These are phyloP conservation scores for Ceratobasidium sp. DNA, from an alignment of 1,284 basidiomycete species.

Conservation along the genomic window DNA sequence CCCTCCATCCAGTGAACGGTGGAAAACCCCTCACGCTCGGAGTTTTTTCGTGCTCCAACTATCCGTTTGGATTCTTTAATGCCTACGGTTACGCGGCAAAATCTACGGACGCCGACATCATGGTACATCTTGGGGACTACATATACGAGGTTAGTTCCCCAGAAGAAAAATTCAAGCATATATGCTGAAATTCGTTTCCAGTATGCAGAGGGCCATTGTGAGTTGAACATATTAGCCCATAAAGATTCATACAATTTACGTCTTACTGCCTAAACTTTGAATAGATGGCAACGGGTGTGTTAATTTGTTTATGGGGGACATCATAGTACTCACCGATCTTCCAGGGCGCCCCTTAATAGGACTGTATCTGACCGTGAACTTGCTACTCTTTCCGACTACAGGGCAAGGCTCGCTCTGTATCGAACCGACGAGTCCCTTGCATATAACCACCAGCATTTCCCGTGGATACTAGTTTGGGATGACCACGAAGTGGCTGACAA, in stretches of 20 bases:
- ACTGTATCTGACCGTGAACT: conserved; percentile 61
- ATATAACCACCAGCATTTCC: conserved; percentile 58
- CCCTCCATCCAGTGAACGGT: conserved; percentile 56
- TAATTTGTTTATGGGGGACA: neutral
- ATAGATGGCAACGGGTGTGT: conserved; percentile 31
- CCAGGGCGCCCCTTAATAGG: conserved; percentile 58
- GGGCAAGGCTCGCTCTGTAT: conserved; percentile 65
- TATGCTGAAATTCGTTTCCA: conserved; percentile 2
- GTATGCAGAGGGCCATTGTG: conserved; percentile 43
- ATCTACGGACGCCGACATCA: conserved; percentile 63
- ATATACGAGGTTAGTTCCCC: conserved; percentile 48
- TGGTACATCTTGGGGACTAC: conserved; percentile 70
- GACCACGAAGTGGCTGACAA: conserved; percentile 71
- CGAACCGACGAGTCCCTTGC: conserved; percentile 61
- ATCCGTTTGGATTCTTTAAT: conserved; percentile 66
- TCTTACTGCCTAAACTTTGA: neutral
- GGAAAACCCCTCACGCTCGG: conserved; percentile 62
- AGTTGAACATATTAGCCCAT: neutral
- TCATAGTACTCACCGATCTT: conserved; percentile 6
- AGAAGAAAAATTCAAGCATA: neutral
- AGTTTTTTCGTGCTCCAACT: conserved; percentile 67
- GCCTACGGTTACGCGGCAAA: conserved; percentile 67
- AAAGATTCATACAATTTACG: neutral
- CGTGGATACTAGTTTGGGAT: conserved; percentile 69
- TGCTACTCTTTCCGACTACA: conserved; percentile 67